Evolutionary conservation across 2,329 filamentous ascomycete genomes (phyloP).

Genomic region (Paecilomyces variotii): DNA sequence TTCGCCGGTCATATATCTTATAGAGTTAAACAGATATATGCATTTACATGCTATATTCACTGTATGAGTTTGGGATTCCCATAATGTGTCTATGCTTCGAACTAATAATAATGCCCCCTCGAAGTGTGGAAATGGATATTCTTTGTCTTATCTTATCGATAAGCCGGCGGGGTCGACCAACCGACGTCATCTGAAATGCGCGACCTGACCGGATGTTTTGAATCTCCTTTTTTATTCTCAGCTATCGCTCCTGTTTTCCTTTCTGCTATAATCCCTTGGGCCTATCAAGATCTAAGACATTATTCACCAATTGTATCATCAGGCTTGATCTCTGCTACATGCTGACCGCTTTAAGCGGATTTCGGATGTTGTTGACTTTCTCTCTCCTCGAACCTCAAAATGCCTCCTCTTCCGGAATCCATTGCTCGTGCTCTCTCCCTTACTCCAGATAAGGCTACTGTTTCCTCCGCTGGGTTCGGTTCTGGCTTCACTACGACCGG

Average conservation of each 20-base stretch:
- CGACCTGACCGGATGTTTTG: not conserved
- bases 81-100: not conserved
- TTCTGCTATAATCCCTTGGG: not conserved
- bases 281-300: not conserved
- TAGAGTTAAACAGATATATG: not conserved
- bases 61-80: not conserved
- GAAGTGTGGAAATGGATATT: no score
- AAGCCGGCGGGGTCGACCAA: conserved; percentile 6
- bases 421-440: conserved; percentile 33
- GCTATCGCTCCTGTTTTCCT: not conserved
- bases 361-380: not conserved
- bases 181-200: not conserved
- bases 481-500: conserved; percentile 39
- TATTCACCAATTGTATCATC: not conserved
- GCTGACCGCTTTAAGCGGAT: not conserved
- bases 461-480: conserved; percentile 31
- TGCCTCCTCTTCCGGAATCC: conserved; percentile 23
- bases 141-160: conserved; percentile 2
- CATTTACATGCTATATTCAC: not conserved
- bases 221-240: not conserved
- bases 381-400: conserved; percentile 4
- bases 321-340: not conserved
- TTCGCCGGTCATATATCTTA: not conserved
- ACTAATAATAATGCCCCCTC: no score
- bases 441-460: conserved; percentile 22